Evolutionary conservation across 306 rosid species (phyloP).

Genomic region (Ochetophila trinervis): DNA sequence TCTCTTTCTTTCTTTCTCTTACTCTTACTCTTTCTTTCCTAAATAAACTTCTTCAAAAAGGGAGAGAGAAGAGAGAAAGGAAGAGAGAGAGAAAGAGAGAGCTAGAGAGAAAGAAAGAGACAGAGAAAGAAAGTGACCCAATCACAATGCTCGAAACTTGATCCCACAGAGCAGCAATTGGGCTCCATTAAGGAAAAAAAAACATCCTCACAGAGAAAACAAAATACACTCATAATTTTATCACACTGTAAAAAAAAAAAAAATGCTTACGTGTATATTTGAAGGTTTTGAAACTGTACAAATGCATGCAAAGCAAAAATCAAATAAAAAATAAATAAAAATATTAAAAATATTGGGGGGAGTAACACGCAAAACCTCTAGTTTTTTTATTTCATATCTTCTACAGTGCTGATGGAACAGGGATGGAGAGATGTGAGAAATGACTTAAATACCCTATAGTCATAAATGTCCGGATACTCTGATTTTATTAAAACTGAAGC

Average conservation of each 20-base stretch:
- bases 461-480: conserved; percentile 23
- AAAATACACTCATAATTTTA: conserved; percentile 53
- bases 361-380: background rate
- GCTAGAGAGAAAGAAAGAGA: conserved; percentile 26
- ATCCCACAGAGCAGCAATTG: conserved; percentile 76
- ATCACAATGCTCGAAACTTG: conserved; percentile 67
- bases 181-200: conserved; percentile 64
- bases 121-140: conserved; percentile 47
- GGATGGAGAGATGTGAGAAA: background rate
- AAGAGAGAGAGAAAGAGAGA: conserved; percentile 18
- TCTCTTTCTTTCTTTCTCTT: background rate
- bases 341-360: background rate
- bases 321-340: too few relatives aligned
- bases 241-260: conserved; percentile 36
- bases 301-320: too few relatives aligned
- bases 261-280: too few relatives aligned
- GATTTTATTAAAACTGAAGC: conserved; percentile 54
- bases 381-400: background rate
- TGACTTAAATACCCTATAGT: conserved; percentile 54
- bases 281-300: too few relatives aligned
- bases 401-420: background rate
- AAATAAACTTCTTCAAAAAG: conserved; percentile 44
- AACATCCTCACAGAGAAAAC: conserved; percentile 82
- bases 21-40: background rate
- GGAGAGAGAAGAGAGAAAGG: background rate